Conservation (phyloP, 1,139 yeast species). For the Yamadazyma atlantica region DNA sequence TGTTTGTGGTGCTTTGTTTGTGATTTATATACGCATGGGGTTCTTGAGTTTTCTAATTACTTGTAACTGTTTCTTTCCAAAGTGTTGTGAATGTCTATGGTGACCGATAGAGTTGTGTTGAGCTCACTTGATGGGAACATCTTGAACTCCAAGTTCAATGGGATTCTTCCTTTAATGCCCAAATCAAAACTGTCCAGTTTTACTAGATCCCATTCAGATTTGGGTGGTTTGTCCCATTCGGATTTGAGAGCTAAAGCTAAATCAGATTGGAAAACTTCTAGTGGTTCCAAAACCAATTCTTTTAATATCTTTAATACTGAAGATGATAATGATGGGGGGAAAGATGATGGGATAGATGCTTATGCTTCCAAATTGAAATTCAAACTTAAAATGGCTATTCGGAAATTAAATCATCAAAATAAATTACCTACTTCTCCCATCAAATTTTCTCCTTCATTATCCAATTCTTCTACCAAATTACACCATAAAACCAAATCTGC, state of each 20-base stretch:
- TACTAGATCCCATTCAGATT: neutral
- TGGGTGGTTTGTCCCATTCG: neutral
- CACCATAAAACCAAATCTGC: conserved; percentile 1
- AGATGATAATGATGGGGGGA: neutral
- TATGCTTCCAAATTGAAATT: conserved; percentile 63
- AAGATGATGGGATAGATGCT: conserved; percentile 11
- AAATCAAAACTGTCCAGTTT: neutral
- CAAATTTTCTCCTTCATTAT: conserved; percentile 9
- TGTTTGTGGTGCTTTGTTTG: neutral
- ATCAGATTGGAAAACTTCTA: no score
- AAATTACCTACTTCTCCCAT: conserved; percentile 4
- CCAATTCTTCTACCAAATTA: conserved; percentile 17
- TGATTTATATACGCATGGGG: neutral
- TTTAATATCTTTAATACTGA: neutral
- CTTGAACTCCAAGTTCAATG: conserved; percentile 4
- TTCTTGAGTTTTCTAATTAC: neutral
- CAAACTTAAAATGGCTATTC: conserved; percentile 75
- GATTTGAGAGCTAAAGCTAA: neutral
- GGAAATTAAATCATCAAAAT: conserved; percentile 50
- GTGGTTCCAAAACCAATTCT: neutral
- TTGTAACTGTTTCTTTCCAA: neutral
- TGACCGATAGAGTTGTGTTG: conserved; percentile 14
- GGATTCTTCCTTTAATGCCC: conserved; percentile 1
- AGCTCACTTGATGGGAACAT: conserved; percentile 12
- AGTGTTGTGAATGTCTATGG: conserved; percentile 8